Percentiles rank a stretch among this genome's conserved stretches.
phyloP scores from a whole-genome alignment of 2,329 filamentous ascomycete genomes.

The Aureobasidium melanogenum region DNA sequence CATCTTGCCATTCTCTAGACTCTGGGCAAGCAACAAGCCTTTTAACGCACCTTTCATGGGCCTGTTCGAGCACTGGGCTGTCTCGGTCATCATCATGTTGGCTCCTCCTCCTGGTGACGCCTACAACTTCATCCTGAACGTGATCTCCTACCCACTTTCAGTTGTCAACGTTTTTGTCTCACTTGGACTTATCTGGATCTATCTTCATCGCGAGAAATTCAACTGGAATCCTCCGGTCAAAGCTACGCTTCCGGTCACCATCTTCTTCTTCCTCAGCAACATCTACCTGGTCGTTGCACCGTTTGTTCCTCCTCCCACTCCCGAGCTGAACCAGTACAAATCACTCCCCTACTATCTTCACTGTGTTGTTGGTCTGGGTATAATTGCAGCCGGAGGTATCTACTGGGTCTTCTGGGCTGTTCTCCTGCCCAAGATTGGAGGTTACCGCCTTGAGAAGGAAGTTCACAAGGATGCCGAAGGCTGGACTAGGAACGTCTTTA shows the following conservation, averaged over 20 bases:
- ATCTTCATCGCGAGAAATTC: conserved; percentile 32
- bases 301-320: conserved; percentile 28
- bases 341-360: conserved; percentile 46
- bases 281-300: conserved; percentile 45
- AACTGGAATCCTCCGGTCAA: conserved; percentile 42
- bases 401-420: conserved; percentile 46
- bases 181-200: conserved; percentile 37
- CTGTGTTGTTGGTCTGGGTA: conserved; percentile 43
- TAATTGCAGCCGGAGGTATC: conserved; percentile 41
- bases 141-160: conserved; percentile 51
- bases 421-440: conserved; percentile 36
- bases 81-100: conserved; percentile 57
- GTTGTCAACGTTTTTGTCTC: conserved; percentile 44
- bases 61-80: conserved; percentile 55
- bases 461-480: conserved; percentile 28
- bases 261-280: conserved; percentile 47
- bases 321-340: conserved; percentile 37
- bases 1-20: conserved; percentile 51
- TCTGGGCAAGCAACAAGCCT: conserved; percentile 57
- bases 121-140: conserved; percentile 48
- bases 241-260: conserved; percentile 40
- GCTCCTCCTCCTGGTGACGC: conserved; percentile 59
- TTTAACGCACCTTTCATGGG: conserved; percentile 55
- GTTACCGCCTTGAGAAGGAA: conserved; percentile 27
- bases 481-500: conserved; percentile 26